Percentiles rank a stretch among this genome's conserved stretches.
Evolutionary conservation across 2,329 filamentous ascomycete species (phyloP).

Genomic region (Mollisia scopiformis): DNA sequence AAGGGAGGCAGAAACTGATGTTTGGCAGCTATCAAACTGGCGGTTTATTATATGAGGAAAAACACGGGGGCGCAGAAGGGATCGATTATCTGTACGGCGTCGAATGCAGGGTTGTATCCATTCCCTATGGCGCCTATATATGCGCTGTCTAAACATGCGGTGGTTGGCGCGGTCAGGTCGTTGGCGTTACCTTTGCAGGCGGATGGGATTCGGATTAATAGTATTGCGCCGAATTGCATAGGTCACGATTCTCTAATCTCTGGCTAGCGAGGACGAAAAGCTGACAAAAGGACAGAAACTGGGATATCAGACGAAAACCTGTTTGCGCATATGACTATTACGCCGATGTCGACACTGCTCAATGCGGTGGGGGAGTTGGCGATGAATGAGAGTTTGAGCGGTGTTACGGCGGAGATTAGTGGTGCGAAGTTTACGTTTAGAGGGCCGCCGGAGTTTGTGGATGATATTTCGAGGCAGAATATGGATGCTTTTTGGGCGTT

Average conservation of each 20-base stretch:
- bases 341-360: constrained; percentile 52
- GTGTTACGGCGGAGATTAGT: constrained; percentile 54
- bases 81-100: constrained; percentile 53
- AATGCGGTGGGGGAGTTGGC: constrained; percentile 47
- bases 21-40: constrained; percentile 49
- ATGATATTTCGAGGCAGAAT: constrained; percentile 51
- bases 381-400: constrained; percentile 43
- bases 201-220: constrained; percentile 53
- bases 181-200: constrained; percentile 43
- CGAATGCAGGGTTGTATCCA: constrained; percentile 55
- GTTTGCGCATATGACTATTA: constrained; percentile 52
- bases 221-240: constrained; percentile 51
- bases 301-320: constrained; percentile 39
- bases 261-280: too few relatives aligned
- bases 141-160: constrained; percentile 48
- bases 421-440: constrained; percentile 51
- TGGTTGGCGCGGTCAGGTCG: constrained; percentile 54
- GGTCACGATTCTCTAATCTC: constrained; percentile 36
- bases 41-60: constrained; percentile 52
- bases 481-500: constrained; percentile 50
- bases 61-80: constrained; percentile 37
- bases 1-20: neutral
- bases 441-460: constrained; percentile 47
- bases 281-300: constrained; percentile 44
- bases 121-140: constrained; percentile 55